A percentile compares a stretch with the other conserved stretches of the same genome.
Evolutionary conservation across 768 basidiomycete genomes (phyloP).

Genomic region (Leccinum imitatum): DNA sequence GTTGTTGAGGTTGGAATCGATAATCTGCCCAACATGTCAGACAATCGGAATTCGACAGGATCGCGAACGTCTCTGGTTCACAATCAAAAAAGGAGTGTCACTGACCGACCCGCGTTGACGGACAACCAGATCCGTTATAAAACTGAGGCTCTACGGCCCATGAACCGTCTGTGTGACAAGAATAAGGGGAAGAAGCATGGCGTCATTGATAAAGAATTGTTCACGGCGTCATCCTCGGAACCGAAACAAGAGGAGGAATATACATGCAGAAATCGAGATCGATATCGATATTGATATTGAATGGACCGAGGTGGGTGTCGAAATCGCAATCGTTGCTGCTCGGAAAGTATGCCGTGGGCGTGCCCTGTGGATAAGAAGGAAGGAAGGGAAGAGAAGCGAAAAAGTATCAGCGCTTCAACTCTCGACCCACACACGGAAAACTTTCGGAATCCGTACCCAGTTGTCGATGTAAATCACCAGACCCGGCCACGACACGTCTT

Average conservation of each 20-base stretch:
- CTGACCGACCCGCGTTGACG: constrained; percentile 29
- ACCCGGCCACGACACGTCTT: constrained; percentile 30
- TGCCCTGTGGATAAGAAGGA: constrained; percentile 40
- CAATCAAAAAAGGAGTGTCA: background rate
- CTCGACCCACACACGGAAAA: background rate
- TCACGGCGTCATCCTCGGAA: background rate
- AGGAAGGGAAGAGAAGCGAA: background rate
- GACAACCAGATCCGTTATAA: constrained; percentile 26
- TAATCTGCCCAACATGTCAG: constrained; percentile 20
- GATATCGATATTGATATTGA: constrained; percentile 64
- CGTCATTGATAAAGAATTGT: background rate
- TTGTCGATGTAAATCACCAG: constrained; percentile 14
- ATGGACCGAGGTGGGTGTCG: constrained; percentile 47
- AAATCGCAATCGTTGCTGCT: constrained; percentile 54
- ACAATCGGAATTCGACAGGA: background rate
- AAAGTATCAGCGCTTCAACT: background rate
- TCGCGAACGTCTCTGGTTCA: too few relatives aligned
- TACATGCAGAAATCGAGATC: constrained; percentile 39
- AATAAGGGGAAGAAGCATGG: background rate
- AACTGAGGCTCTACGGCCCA: constrained; percentile 27
- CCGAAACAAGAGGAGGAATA: background rate
- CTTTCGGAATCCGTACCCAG: constrained; percentile 26
- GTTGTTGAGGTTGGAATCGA: constrained; percentile 37
- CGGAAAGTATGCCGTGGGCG: constrained; percentile 62
- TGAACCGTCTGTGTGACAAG: constrained; percentile 21